Percentiles rank a stretch among this genome's conserved stretches.
Conservation (phyloP, 2,329 filamentous ascomycete species). For the Trichoderma polysporum region DNA sequence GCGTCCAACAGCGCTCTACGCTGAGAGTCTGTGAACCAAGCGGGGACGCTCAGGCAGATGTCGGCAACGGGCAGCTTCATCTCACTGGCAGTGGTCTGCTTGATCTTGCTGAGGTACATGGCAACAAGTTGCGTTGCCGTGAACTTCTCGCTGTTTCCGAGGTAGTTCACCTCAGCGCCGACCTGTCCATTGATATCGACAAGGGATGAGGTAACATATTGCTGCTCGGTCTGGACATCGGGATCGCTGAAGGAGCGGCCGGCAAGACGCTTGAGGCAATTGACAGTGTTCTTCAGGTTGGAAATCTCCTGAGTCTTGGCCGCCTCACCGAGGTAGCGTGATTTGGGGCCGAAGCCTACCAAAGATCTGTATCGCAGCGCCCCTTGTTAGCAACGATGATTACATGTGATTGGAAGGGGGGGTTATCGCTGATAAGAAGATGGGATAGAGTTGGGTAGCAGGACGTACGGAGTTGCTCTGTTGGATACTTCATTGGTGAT, state of each 20-base stretch:
- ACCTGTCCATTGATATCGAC: slow-evolving; percentile 92
- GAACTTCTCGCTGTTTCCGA: slow-evolving; percentile 94
- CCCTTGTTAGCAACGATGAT: slow-evolving; percentile 22
- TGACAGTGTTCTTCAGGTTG: slow-evolving; percentile 98
- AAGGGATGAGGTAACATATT: slow-evolving; percentile 82
- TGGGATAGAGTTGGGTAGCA: neutral
- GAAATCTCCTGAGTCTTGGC: slow-evolving; percentile 99
- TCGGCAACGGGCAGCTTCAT: slow-evolving; percentile 89
- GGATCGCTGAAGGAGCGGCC: slow-evolving; percentile 85
- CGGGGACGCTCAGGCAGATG: slow-evolving; percentile 88
- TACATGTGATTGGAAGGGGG: slow-evolving; percentile 15
- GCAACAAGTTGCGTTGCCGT: slow-evolving; percentile 89
- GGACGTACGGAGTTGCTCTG: slow-evolving; percentile 89
- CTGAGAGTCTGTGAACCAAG: slow-evolving; percentile 97
- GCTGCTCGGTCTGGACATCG: slow-evolving; percentile 89
- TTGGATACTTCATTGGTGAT: slow-evolving; percentile 99
- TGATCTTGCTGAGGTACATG: slow-evolving; percentile 96
- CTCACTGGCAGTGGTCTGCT: slow-evolving; percentile 81
- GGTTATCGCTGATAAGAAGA: neutral
- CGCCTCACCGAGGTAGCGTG: slow-evolving; percentile 88
- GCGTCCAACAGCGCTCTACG: slow-evolving; percentile 87
- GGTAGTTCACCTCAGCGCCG: slow-evolving; percentile 88
- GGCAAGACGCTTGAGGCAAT: slow-evolving; percentile 86
- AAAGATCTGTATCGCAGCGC: slow-evolving; percentile 62
- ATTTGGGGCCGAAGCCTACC: slow-evolving; percentile 92